Evolutionary conservation across 768 basidiomycete genomes (phyloP).

Genomic region (Suillus subaureus): DNA sequence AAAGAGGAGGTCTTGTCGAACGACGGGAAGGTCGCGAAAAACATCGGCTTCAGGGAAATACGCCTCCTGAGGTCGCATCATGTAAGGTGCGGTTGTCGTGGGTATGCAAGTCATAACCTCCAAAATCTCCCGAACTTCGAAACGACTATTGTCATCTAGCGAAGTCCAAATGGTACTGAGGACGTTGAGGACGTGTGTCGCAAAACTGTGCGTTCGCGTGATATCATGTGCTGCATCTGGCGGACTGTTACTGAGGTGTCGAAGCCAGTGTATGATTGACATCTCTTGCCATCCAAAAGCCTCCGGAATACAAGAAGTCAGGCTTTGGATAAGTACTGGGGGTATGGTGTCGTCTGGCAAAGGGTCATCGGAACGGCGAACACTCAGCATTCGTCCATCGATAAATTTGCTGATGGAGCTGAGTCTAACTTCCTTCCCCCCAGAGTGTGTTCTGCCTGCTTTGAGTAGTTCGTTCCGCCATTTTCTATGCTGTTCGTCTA

Average conservation of each 20-base stretch:
- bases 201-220: conserved; percentile 62
- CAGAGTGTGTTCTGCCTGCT: not conserved
- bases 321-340: not conserved
- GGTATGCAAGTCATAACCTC: conserved; percentile 63
- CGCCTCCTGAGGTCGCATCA: conserved; percentile 56
- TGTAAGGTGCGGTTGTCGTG: conserved; percentile 42
- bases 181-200: conserved; percentile 68
- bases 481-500: not conserved
- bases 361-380: conserved; percentile 68
- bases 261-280: conserved; percentile 69
- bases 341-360: conserved; percentile 68
- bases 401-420: conserved; percentile 66
- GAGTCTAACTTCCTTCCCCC: conserved; percentile 46
- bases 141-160: not conserved
- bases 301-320: conserved; percentile 58
- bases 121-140: conserved; percentile 34
- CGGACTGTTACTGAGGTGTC: conserved; percentile 51
- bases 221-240: conserved; percentile 59
- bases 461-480: not conserved
- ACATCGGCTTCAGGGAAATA: conserved; percentile 86
- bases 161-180: not conserved
- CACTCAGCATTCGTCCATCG: conserved; percentile 52
- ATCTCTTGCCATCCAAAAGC: conserved; percentile 35
- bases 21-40: conserved; percentile 82
- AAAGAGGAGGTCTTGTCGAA: conserved; percentile 31